These are phyloP conservation scores for Coniochaeta ligniaria DNA, from an alignment of 2,329 filamentous ascomycete species.

Conservation along the genomic window DNA sequence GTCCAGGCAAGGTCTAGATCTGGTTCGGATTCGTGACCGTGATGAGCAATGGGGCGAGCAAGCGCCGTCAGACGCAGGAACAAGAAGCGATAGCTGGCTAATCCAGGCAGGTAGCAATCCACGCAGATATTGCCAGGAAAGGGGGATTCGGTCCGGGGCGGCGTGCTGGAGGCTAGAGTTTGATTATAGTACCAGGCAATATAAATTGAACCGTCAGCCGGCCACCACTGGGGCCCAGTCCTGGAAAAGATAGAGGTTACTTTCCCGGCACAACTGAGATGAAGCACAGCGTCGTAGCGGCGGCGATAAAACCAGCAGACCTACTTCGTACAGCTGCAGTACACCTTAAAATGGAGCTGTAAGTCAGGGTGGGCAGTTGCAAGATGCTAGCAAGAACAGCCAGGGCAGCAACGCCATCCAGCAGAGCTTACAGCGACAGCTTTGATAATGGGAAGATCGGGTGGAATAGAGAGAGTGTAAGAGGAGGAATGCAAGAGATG, in stretches of 20 bases:
- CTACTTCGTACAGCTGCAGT: neutral
- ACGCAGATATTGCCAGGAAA: slow-evolving; percentile 2
- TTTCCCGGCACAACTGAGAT: neutral
- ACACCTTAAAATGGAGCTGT: neutral
- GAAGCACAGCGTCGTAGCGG: neutral
- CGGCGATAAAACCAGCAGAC: neutral
- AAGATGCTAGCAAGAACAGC: neutral
- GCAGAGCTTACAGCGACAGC: neutral
- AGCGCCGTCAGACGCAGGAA: slow-evolving; percentile 2
- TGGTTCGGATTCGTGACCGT: neutral
- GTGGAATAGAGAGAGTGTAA: neutral
- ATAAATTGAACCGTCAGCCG: slow-evolving; percentile 1
- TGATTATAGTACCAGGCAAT: neutral
- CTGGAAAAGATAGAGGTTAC: neutral
- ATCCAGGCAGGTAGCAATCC: neutral
- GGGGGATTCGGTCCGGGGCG: neutral
- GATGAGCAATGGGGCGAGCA: neutral
- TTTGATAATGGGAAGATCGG: neutral
- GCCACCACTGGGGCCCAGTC: neutral
- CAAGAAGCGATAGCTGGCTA: neutral
- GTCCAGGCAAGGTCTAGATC: neutral
- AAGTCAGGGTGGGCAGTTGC: neutral
- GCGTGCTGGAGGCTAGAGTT: neutral
- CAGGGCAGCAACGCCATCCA: neutral
- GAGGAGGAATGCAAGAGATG: neutral